phyloP scores from a whole-genome alignment of 192 early-diverging fungal species.

The Coemansia sp. region DNA sequence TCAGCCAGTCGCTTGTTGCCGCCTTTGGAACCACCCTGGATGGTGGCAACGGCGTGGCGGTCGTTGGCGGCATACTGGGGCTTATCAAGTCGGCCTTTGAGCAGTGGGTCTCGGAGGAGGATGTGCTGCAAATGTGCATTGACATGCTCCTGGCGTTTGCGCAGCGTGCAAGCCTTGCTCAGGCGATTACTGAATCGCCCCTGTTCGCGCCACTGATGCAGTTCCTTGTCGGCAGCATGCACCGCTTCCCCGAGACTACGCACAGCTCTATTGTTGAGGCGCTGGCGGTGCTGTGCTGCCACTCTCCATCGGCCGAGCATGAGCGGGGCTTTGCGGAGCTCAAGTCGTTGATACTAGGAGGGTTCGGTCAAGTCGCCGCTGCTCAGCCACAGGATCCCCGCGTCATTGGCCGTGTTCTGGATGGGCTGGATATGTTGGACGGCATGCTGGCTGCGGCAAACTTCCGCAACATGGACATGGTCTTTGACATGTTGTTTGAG shows the following conservation, averaged over 20 bases:
- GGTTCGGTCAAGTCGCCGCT: slow-evolving; percentile 16
- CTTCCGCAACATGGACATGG: slow-evolving; percentile 42
- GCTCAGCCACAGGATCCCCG: slow-evolving; percentile 22
- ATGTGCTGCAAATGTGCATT: slow-evolving; percentile 43
- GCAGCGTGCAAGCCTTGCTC: slow-evolving; percentile 36
- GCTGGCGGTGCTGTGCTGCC: slow-evolving; percentile 32
- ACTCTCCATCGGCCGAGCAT: slow-evolving; percentile 28
- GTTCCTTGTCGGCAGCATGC: slow-evolving; percentile 32
- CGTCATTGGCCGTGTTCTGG: slow-evolving; percentile 25
- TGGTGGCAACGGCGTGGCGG: slow-evolving; percentile 25
- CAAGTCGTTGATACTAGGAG: slow-evolving; percentile 23
- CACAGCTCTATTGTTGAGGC: slow-evolving; percentile 50
- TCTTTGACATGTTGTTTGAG: slow-evolving; percentile 45
- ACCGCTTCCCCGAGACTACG: slow-evolving; percentile 40
- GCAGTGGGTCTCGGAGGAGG: slow-evolving; percentile 45
- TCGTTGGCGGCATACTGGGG: slow-evolving; percentile 28
- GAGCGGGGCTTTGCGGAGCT: slow-evolving; percentile 33
- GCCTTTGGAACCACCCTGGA: slow-evolving; percentile 30
- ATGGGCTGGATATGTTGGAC: slow-evolving; percentile 54
- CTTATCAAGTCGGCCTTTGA: slow-evolving; percentile 37
- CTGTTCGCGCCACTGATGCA: slow-evolving; percentile 34
- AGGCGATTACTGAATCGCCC: slow-evolving; percentile 25
- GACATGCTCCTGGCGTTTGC: slow-evolving; percentile 36
- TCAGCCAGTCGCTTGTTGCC: slow-evolving; percentile 23
- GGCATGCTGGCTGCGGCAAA: slow-evolving; percentile 47